phyloP scores from a whole-genome alignment of 1,139 yeast species.

The Protomyces macrosporus region DNA sequence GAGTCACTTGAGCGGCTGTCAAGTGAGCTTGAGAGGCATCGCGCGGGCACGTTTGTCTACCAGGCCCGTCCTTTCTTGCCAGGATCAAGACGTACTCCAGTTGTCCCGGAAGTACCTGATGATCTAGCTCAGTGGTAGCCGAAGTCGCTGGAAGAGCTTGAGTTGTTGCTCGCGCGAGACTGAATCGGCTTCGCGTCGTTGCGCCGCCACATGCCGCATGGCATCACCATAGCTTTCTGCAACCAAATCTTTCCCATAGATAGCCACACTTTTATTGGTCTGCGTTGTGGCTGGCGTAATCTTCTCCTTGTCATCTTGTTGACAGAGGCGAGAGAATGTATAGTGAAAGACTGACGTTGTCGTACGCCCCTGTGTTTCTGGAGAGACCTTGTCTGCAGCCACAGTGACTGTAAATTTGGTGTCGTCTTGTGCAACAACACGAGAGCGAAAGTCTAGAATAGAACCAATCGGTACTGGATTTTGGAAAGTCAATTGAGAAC shows the following conservation, averaged over 20 bases:
- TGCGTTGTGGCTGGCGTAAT: neutral
- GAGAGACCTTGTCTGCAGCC: conserved; percentile 19
- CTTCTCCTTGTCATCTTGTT: neutral
- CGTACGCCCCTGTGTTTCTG: neutral
- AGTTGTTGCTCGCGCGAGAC: conserved; percentile 9
- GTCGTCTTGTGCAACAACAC: conserved; percentile 11
- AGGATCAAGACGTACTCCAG: too few species aligned
- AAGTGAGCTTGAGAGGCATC: neutral
- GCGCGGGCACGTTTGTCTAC: neutral
- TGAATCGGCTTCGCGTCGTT: conserved; percentile 8
- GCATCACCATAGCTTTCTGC: conserved; percentile 23
- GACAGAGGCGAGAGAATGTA: conserved; percentile 8
- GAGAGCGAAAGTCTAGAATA: conserved; percentile 19
- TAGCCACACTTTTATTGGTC: neutral
- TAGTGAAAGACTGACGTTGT: conserved; percentile 24
- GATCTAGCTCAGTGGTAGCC: neutral
- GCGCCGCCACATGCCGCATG: conserved; percentile 20
- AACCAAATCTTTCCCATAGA: conserved; percentile 7
- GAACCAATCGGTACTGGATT: conserved; percentile 26
- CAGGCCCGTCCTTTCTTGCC: neutral
- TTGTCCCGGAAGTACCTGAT: neutral
- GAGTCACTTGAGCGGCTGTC: neutral
- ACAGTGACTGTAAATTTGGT: conserved; percentile 19
- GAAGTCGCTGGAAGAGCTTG: neutral
- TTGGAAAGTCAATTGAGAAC: conserved; percentile 16